A percentile compares a stretch with the other conserved stretches of the same genome.
Conservation (phyloP, 164 flowering plant species). For the Echeveria elegans region DNA sequence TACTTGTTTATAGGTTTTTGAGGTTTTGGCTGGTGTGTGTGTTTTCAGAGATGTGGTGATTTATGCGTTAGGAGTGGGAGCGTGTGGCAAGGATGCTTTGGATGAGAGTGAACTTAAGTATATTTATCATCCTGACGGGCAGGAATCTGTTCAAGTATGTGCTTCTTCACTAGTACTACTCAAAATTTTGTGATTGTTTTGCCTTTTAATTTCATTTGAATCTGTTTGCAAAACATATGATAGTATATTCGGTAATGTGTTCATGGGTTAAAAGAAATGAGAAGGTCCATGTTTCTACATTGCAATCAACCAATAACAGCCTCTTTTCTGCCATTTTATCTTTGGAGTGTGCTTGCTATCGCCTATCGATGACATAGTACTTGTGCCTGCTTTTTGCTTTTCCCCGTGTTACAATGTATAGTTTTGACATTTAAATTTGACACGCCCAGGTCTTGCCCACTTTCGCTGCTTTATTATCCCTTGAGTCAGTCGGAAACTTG, state of each 20-base stretch:
- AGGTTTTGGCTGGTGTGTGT: neutral
- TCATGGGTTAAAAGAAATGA: too few species aligned
- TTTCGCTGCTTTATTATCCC: constrained; percentile 54
- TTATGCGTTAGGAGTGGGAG: constrained; percentile 92
- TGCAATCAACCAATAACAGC: neutral
- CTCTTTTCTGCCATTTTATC: neutral
- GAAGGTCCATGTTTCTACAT: neutral
- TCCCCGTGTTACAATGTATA: neutral
- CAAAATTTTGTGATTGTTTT: neutral
- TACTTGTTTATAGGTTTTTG: neutral
- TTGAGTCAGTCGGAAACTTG: constrained; percentile 13
- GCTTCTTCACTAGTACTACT: neutral
- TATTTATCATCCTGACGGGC: constrained; percentile 74
- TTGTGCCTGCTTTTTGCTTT: neutral
- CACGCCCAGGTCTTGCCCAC: constrained; percentile 81
- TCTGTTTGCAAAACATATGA: neutral
- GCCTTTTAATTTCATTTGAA: neutral
- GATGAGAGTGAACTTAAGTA: constrained; percentile 80
- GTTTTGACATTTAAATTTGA: neutral
- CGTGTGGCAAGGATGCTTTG: constrained; percentile 60
- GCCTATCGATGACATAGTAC: too few species aligned
- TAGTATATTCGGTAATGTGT: neutral
- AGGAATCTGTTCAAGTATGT: constrained; percentile 50
- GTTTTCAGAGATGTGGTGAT: constrained; percentile 63
- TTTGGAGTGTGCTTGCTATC: neutral